Base-by-base conservation (phyloP, 2,329 filamentous ascomycete species). In the Raffaelea deltoideospora region DNA sequence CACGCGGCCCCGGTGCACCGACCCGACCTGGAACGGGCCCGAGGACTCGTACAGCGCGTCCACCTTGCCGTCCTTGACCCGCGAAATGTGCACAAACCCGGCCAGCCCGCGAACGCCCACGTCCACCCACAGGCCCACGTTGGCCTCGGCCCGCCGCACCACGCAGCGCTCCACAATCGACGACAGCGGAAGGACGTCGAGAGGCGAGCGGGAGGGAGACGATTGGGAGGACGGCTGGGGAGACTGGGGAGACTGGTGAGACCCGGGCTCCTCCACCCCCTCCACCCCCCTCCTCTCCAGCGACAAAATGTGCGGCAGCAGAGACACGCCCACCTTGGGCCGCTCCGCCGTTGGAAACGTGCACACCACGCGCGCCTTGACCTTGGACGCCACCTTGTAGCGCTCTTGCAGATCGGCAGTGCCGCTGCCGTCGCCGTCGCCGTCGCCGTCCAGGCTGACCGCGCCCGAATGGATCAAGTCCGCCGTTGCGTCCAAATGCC, bases 21-120 rank as follows among this genome's bases (percentile, higher is more conserved):
- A 79, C 29, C 75, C 85, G 17, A 81, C 53, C 55, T 85, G 82
- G 62, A 77, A 95, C 3, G 79, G 69, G 0, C 90, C 90, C 15
- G 75, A 76, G 4, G 74, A 66, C 44, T 84, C 74, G 13, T 83
- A 82, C 5, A 98, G 64, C 2, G 72, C 73, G 44, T 96, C 90
- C 37, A 95, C 71, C 54, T 90, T 93, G 46, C 79, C 79, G 53
- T 98, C 88, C 41, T 88, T 81, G 42, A 98, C 72, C 44, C 83
- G 75, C 1, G 90, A 98, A 45, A 98, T 92, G 55, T 98, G 90
- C 18, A 92, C 86, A 50, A 95, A 98, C 10, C 84, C 84, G n/a
- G 72, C 64, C 3, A 88, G 64, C 22, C 76, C 72, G 29, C 70
- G 63, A 6, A 79, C 59, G 3, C 76, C 77, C 20, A 88, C 59